Evolutionary conservation across 345 rosid species (phyloP), one percentile per base, ranked within the genome.

Genomic region (Rhodomyrtus tomentosa): DNA sequence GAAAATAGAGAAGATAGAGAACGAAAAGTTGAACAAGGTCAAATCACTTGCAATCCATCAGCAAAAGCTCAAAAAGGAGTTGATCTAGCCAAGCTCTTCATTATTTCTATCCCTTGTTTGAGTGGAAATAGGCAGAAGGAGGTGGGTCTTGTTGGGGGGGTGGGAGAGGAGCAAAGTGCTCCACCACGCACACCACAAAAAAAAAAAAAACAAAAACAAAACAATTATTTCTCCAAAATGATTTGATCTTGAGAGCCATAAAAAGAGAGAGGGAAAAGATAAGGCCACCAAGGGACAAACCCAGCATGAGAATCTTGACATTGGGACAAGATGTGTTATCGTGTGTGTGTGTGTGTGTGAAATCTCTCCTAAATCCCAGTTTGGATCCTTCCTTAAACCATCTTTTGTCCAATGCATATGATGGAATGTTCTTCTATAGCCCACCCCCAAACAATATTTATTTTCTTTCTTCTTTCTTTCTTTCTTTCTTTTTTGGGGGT

Each of bases 251-350:
- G 79, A 68, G 79, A 68, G 79, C 45, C 45, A 56, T 29, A 49
- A 21, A 50, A 38, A 27, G 29, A 84, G 36, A 59, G 50, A 54
- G 86, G 58, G 21, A 20, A 42, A 29, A 52, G 32, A 14, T 48
- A 81, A 50, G 86, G 22, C 81, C 81, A 51, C 86, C 86, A 81
- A 13, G 84, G 81, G 59, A 83, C 85, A 85, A 74, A 81, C 42
- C 51, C 68, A n/a, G 87, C 84, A 85, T 82, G 87, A 82, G 81
- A 82, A 85, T 85, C 87, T 85, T 85, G 87, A 85, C 87, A n/a
- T 29, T 45, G 27, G 81, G 82, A 36, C 56, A 59, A 32, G 79
- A 18, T 20, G 79, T 68, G 79, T 68, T 7, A 68, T 68, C 16
- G 32, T 36, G 79, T 9, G 10, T 52, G 56, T 29, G 32, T 36